phyloP scores from a whole-genome alignment of 345 rosid genomes.

The Ceriops tagal region DNA sequence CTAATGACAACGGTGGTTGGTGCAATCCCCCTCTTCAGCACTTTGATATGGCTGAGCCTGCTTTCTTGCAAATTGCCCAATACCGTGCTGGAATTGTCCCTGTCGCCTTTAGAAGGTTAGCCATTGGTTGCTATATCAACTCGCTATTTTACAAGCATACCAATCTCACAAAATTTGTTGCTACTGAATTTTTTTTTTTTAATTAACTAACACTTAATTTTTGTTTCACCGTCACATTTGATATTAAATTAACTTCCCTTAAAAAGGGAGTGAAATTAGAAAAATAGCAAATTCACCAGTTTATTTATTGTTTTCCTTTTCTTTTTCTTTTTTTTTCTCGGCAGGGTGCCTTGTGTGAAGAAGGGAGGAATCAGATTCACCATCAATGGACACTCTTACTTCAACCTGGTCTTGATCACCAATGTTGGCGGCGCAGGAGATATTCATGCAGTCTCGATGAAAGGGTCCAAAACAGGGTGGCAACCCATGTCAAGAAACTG shows the following conservation, averaged over 20 bases:
- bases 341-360: constrained; percentile 50
- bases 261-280: too few relatives aligned
- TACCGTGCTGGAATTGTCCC: constrained; percentile 64
- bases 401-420: constrained; percentile 51
- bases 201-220: too few relatives aligned
- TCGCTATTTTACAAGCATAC: too few relatives aligned
- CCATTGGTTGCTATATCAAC: background rate
- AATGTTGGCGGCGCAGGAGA: constrained; percentile 66
- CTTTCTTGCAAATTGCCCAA: constrained; percentile 53
- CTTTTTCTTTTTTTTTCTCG: background rate
- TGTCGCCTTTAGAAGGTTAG: constrained; percentile 43
- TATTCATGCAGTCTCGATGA: constrained; percentile 41
- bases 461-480: constrained; percentile 55
- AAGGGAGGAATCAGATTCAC: constrained; percentile 55
- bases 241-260: too few relatives aligned
- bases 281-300: too few relatives aligned
- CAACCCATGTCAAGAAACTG: constrained; percentile 61
- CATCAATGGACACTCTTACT: constrained; percentile 49
- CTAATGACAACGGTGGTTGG: constrained; percentile 61
- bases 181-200: too few relatives aligned
- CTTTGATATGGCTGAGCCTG: constrained; percentile 55
- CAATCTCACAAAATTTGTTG: too few relatives aligned
- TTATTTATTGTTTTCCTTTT: too few relatives aligned
- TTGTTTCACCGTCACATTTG: too few relatives aligned
- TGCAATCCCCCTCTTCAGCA: constrained; percentile 65